Evolutionary conservation across 257 asterid species (phyloP), one percentile per base, ranked within the genome.

Genomic region (Ligustrum vulgare): DNA sequence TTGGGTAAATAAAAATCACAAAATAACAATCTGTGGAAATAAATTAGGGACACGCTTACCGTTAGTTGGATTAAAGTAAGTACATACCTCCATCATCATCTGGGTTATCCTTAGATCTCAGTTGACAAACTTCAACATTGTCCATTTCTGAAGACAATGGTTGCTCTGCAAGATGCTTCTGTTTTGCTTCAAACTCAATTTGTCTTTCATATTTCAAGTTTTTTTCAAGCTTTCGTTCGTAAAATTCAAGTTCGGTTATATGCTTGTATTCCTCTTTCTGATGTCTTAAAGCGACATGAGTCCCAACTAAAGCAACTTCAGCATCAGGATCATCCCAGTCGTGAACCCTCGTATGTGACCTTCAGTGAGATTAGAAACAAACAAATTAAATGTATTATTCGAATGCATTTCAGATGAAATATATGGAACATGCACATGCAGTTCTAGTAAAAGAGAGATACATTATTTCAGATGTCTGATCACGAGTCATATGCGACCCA

Each of bases 101-200:
- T 74, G 84, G 78, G 68, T 75, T 83, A 54, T 80, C 89, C 28
- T 45, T 82, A 60, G 75, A 58, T 76, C 72, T 79, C 7, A 81
- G 78, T 72, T 68, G 89, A 81, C 71, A 84, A 81, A 80, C 69
- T 71, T 83, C 90, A 82, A 23, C 72, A 54, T 81, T 87, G 82
- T 91, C 94, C 83, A 77, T 89, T 63, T 84, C 92, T 41, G 85
- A 64, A 31, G 86, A 43, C 70, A 68, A 51, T 33, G 86, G 80
- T 33, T 73, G 90, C 63, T 69, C 64, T 58, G 18, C 93, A 31
- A 92, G 87, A 82, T 87, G 98, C 89, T 88, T 89, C 84, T 79
- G 89, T 80, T 94, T 94, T 6, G 97, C 98, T 82, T 92, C 99
- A 81, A 92, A 87, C 86, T 94, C 99, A 67, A 94, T 87, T 51